Conservation (phyloP, 257 asterid species). For the Solanum infundibuliforme region DNA sequence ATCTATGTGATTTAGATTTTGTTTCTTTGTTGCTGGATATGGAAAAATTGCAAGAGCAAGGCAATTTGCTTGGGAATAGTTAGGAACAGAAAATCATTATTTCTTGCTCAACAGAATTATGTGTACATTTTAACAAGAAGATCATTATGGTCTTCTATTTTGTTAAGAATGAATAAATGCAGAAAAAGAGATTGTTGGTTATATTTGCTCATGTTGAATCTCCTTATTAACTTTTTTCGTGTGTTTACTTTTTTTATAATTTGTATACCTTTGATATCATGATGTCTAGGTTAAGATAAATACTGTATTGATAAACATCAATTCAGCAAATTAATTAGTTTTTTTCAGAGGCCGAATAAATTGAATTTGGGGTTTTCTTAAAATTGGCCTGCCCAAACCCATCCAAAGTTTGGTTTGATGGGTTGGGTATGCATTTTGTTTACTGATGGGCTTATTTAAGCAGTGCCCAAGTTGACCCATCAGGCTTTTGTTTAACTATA, state of each 20-base stretch:
- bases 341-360: background rate
- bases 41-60: background rate
- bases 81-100: background rate
- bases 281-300: background rate
- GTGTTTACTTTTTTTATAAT: background rate
- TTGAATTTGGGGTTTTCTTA: background rate
- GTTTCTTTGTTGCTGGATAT: background rate
- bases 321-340: too few relatives aligned
- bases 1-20: background rate
- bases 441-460: background rate
- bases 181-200: background rate
- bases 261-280: background rate
- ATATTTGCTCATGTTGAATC: background rate
- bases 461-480: background rate
- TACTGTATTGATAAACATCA: too few relatives aligned
- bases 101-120: background rate
- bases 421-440: background rate
- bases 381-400: background rate
- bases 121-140: background rate
- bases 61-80: background rate
- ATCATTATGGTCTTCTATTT: background rate
- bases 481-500: too few relatives aligned
- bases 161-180: background rate
- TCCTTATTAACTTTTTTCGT: background rate
- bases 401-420: background rate